These are phyloP conservation scores for Fusarium buharicum DNA, from an alignment of 2,329 filamentous ascomycete genomes.

Conservation along the genomic window DNA sequence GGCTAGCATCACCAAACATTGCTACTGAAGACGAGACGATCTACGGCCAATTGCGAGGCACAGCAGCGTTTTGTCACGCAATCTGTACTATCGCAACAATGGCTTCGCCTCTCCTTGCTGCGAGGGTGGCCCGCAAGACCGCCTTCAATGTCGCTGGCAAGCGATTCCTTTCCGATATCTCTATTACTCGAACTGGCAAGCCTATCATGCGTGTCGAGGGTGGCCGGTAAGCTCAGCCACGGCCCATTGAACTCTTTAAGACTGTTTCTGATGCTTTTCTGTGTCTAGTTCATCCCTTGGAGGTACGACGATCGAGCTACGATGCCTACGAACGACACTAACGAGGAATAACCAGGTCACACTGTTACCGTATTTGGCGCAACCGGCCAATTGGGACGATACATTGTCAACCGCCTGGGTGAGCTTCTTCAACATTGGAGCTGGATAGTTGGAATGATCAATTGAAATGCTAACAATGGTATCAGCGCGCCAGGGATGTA, in stretches of 20 bases:
- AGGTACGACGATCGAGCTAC: conserved; percentile 65
- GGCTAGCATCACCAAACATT: conserved; percentile 42
- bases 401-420: conserved; percentile 96
- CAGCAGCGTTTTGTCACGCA: conserved; percentile 46
- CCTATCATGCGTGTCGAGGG: conserved; percentile 89
- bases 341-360: conserved; percentile 71
- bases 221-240: conserved; percentile 74
- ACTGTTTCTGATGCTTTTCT: conserved; percentile 43
- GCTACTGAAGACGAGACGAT: conserved; percentile 40
- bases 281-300: conserved; percentile 80
- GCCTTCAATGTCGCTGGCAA: conserved; percentile 60
- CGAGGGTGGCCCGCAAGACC: conserved; percentile 63
- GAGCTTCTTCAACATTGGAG: conserved; percentile 36
- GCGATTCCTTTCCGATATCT: conserved; percentile 78
- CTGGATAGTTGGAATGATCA: not conserved
- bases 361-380: conserved; percentile 98
- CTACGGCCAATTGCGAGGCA: conserved; percentile 48
- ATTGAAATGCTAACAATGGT: conserved; percentile 36
- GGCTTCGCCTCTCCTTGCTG: conserved; percentile 66
- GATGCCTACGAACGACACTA: conserved; percentile 37
- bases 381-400: conserved; percentile 93
- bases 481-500: conserved; percentile 89
- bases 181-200: conserved; percentile 95
- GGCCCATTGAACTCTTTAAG: conserved; percentile 39
- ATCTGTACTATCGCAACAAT: conserved; percentile 55